phyloP scores from a whole-genome alignment of 2,329 filamentous ascomycete genomes.

The Penicillium sp. region DNA sequence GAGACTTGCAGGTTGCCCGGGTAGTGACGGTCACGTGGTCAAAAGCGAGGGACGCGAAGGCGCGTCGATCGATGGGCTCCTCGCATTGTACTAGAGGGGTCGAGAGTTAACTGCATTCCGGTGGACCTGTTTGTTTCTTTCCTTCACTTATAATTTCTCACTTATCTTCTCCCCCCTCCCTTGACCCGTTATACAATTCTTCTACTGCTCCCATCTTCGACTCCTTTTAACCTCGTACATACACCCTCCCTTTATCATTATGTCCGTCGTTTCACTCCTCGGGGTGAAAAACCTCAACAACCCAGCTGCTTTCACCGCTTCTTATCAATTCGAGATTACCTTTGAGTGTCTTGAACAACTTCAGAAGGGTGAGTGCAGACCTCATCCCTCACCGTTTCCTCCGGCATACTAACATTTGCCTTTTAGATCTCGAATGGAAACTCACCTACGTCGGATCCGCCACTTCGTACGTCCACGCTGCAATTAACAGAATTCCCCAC shows the following conservation, averaged over 20 bases:
- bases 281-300: constrained; percentile 97
- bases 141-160: constrained; percentile 18
- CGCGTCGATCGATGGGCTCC: constrained; percentile 27
- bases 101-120: constrained; percentile 23
- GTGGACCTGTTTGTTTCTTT: constrained; percentile 25
- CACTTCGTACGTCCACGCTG: constrained; percentile 71
- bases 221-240: constrained; percentile 17
- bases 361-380: constrained; percentile 71
- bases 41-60: constrained; percentile 31
- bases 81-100: constrained; percentile 23
- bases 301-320: constrained; percentile 87
- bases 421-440: constrained; percentile 94
- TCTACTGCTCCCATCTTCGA: constrained; percentile 12
- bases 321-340: constrained; percentile 97
- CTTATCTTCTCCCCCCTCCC: constrained; percentile 4
- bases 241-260: constrained; percentile 34
- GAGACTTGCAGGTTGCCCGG: constrained; percentile 10
- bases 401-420: constrained; percentile 22
- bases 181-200: not conserved
- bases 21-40: constrained; percentile 32
- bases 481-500: not conserved
- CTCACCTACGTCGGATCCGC: constrained; percentile 98
- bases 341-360: constrained; percentile 96
- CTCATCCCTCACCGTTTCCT: not conserved
- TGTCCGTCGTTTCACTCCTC: constrained; percentile 95